A percentile compares a stretch with the other conserved stretches of the same genome.
phyloP scores from a whole-genome alignment of 1,284 basidiomycete species.

The Cryptococcus maquisensis region DNA sequence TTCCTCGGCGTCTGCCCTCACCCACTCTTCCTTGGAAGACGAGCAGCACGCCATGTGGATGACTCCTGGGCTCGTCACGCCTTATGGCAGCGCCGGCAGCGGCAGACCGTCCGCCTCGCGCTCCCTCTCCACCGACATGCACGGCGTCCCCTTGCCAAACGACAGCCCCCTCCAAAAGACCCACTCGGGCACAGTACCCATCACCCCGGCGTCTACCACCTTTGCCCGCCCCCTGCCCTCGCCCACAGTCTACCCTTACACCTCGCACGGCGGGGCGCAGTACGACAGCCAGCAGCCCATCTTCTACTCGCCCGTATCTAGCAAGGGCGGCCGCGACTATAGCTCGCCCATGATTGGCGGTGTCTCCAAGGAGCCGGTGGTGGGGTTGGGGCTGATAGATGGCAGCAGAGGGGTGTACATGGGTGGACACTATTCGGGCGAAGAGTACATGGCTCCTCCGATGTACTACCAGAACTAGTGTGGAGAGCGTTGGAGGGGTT shows the following conservation, averaged over 20 bases:
- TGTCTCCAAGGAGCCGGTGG: conserved; percentile 25
- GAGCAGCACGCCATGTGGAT: conserved; percentile 9
- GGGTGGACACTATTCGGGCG: not conserved
- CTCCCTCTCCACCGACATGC: not conserved
- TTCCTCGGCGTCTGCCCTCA: not conserved
- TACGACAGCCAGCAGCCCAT: conserved; percentile 7
- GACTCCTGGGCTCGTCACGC: conserved; percentile 16
- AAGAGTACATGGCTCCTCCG: conserved; percentile 22
- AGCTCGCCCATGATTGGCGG: conserved; percentile 40
- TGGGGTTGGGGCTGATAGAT: conserved; percentile 24
- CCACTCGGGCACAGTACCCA: not conserved
- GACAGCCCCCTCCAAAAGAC: no score
- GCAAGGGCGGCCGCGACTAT: conserved; percentile 12
- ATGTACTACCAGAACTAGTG: not conserved
- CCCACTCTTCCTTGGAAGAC: not conserved
- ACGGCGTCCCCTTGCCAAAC: no score
- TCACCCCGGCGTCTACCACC: conserved; percentile 4
- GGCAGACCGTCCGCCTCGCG: conserved; percentile 8
- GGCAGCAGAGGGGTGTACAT: conserved; percentile 3
- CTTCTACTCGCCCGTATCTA: conserved; percentile 32
- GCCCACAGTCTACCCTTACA: conserved; percentile 5
- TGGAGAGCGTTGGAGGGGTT: not conserved
- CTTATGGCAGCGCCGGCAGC: no score
- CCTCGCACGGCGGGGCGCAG: not conserved
- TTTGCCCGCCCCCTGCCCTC: conserved; percentile 10